These are phyloP conservation scores for Schizothecium vesticola DNA, from an alignment of 495 filamentous ascomycete species.

Conservation along the genomic window DNA sequence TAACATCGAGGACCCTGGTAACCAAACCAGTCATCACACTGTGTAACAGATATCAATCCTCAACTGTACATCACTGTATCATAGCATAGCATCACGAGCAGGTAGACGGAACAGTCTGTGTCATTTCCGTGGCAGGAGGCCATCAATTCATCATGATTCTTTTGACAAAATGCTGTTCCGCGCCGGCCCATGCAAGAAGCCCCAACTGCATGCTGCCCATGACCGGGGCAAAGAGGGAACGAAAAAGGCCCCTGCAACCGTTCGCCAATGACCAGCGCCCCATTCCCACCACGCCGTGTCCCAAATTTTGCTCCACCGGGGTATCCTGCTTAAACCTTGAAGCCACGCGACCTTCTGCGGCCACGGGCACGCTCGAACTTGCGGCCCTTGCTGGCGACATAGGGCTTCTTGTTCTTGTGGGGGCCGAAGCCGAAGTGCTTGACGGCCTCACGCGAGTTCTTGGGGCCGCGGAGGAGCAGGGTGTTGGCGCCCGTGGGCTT, in stretches of 20 bases:
- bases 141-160: constrained; percentile 15
- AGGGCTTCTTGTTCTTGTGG: constrained; percentile 97
- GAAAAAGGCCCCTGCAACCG: constrained; percentile 6
- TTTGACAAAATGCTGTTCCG: constrained; percentile 12
- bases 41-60: not conserved
- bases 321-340: constrained; percentile 80
- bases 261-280: constrained; percentile 8
- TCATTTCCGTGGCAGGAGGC: constrained; percentile 1
- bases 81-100: not conserved
- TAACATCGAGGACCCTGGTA: not conserved
- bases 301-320: constrained; percentile 3
- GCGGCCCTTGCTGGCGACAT: constrained; percentile 94
- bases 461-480: constrained; percentile 88
- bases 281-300: constrained; percentile 15
- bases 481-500: constrained; percentile 93
- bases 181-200: constrained; percentile 13
- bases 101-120: not conserved
- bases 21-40: not conserved
- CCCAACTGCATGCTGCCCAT: constrained; percentile 2
- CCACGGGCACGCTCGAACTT: constrained; percentile 99
- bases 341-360: constrained; percentile 89
- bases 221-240: constrained; percentile 5
- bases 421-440: constrained; percentile 99
- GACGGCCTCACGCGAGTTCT: constrained; percentile 93
- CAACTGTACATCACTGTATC: constrained; percentile 6